Evolutionary conservation across 208 protist species (phyloP).

Genomic region (Acanthamoeba healyi): DNA sequence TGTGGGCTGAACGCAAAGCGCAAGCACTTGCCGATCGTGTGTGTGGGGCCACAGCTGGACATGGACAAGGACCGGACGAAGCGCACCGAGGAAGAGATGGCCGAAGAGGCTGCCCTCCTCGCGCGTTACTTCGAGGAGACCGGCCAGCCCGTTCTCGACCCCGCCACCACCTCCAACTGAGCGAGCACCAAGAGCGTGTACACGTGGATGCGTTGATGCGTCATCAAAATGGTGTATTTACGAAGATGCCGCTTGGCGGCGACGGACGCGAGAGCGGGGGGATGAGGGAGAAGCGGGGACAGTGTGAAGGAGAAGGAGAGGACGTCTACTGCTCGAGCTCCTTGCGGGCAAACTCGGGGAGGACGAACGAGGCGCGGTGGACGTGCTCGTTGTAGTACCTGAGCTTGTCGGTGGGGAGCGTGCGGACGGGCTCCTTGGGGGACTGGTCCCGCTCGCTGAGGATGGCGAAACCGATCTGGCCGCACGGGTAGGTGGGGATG

Average conservation of each 20-base stretch:
- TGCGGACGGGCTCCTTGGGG: conserved; percentile 55
- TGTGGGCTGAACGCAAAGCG: too few relatives aligned
- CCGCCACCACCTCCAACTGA: too few relatives aligned
- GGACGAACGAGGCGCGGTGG: conserved; percentile 87
- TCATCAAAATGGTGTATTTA: neutral
- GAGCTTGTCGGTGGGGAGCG: conserved; percentile 71
- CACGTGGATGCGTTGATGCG: too few relatives aligned
- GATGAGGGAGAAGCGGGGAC: too few relatives aligned
- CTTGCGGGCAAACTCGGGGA: conserved; percentile 87
- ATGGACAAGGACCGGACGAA: conserved; percentile 79
- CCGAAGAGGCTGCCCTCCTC: conserved; percentile 75
- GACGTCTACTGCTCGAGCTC: conserved; percentile 67
- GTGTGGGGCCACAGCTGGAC: conserved; percentile 35
- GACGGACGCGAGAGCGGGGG: too few relatives aligned
- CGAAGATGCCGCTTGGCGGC: too few relatives aligned
- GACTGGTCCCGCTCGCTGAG: conserved; percentile 60
- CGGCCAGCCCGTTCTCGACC: neutral
- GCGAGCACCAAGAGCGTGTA: too few relatives aligned
- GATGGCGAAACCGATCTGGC: conserved; percentile 88
- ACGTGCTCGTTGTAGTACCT: conserved; percentile 88
- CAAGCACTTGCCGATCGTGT: too few relatives aligned
- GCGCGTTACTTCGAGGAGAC: conserved; percentile 53
- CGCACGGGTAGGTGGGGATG: conserved; percentile 90
- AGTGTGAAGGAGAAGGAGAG: neutral
- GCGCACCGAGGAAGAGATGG: conserved; percentile 83